A percentile compares a stretch with the other conserved stretches of the same genome.
Conservation (phyloP, 2,329 filamentous ascomycete genomes). For the Cryphonectria radicalis region DNA sequence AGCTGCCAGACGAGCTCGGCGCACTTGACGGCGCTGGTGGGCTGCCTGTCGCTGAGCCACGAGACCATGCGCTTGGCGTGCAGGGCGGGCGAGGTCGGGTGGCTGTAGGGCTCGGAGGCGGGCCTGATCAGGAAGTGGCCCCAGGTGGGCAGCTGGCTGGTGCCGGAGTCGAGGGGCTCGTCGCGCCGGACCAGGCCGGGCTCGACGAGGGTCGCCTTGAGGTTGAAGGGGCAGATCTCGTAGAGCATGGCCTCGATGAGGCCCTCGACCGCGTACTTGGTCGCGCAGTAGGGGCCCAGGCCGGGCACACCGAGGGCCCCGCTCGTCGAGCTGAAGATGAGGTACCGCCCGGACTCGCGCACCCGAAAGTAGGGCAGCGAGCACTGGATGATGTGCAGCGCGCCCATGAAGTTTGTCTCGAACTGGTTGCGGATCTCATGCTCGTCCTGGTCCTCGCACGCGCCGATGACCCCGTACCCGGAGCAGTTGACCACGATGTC, state of each 20-base stretch:
- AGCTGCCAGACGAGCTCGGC: constrained; percentile 94
- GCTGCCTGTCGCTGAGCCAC: constrained; percentile 91
- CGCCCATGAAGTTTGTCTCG: constrained; percentile 97
- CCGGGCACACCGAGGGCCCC: constrained; percentile 94
- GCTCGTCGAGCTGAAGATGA: constrained; percentile 92
- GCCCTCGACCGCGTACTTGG: constrained; percentile 95
- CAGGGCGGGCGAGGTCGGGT: constrained; percentile 77
- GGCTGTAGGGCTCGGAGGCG: constrained; percentile 79
- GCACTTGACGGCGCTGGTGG: constrained; percentile 89
- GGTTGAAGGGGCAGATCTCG: constrained; percentile 87
- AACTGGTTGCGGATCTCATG: constrained; percentile 95
- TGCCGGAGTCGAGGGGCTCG: constrained; percentile 62
- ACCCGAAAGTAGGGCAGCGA: constrained; percentile 86
- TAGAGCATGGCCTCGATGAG: constrained; percentile 96
- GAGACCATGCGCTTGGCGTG: constrained; percentile 91
- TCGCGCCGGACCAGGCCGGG: constrained; percentile 87
- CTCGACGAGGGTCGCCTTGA: constrained; percentile 92
- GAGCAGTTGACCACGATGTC: constrained; percentile 94
- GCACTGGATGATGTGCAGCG: constrained; percentile 87
- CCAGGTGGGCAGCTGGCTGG: constrained; percentile 73
- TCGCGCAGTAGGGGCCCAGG: constrained; percentile 91
- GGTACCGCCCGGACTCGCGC: constrained; percentile 76
- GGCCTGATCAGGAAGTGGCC: constrained; percentile 92
- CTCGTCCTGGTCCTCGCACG: constrained; percentile 96
- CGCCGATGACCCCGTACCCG: constrained; percentile 92